These are phyloP conservation scores for Marasmius fiardii DNA, from an alignment of 1,284 basidiomycete genomes.

Conservation along the genomic window DNA sequence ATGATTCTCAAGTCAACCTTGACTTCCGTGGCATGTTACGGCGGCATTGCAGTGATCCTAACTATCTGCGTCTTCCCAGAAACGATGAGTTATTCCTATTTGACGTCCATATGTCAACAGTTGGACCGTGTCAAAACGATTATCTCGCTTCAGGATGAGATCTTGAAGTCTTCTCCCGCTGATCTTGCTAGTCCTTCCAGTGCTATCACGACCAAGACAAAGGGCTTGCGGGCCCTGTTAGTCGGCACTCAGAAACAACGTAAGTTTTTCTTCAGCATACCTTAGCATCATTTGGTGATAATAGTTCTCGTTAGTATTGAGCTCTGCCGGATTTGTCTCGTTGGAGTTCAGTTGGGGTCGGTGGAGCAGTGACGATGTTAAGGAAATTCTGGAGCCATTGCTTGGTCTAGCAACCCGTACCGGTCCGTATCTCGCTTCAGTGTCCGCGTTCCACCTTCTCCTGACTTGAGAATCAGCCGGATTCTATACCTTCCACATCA, in stretches of 20 bases:
- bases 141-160: conserved; percentile 34
- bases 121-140: conserved; percentile 31
- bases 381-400: conserved; percentile 33
- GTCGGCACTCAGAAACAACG: conserved; percentile 23
- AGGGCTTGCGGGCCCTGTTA: conserved; percentile 18
- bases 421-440: conserved; percentile 20
- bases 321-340: conserved; percentile 35
- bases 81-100: conserved; percentile 50
- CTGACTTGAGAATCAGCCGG: conserved; percentile 19
- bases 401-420: conserved; percentile 29
- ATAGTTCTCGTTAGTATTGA: conserved; percentile 25
- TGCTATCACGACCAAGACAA: conserved; percentile 21
- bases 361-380: conserved; percentile 44
- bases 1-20: conserved; percentile 47
- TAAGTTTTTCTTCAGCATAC: conserved; percentile 13
- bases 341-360: conserved; percentile 46
- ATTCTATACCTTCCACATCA: conserved; percentile 25
- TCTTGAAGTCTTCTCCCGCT: conserved; percentile 27
- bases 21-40: conserved; percentile 47
- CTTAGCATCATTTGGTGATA: background rate
- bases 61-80: conserved; percentile 65
- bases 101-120: conserved; percentile 28
- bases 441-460: background rate
- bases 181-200: conserved; percentile 19
- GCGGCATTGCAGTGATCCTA: conserved; percentile 47